These are phyloP conservation scores for Tetrahymena borealis DNA, from an alignment of 73 alveolate genomes.

Conservation along the genomic window DNA sequence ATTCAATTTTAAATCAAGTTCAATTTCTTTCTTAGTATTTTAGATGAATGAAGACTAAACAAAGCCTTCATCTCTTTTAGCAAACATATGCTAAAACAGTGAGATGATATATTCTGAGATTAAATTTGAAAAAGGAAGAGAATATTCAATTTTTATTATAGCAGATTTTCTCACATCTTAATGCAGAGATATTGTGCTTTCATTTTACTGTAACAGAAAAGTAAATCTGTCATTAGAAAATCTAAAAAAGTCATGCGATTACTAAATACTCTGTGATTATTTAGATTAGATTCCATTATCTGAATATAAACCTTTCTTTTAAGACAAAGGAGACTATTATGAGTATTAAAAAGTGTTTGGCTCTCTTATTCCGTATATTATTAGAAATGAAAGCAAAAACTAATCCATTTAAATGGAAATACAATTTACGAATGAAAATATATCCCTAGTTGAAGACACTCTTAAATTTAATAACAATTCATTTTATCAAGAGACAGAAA, in stretches of 20 bases:
- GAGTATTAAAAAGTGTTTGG: not conserved
- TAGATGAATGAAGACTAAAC: not conserved
- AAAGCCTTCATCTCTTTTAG: not conserved
- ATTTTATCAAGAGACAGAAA: not conserved
- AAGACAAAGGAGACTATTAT: not conserved
- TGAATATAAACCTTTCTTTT: not conserved
- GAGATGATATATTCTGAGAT: not conserved
- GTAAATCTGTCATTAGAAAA: not conserved
- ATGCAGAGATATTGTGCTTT: not conserved
- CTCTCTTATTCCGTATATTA: not conserved
- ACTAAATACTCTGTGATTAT: not conserved
- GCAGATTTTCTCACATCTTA: not conserved
- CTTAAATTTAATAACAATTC: not conserved
- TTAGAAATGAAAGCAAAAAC: not conserved
- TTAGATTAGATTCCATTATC: not conserved
- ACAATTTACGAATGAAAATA: not conserved
- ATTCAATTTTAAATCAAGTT: not conserved
- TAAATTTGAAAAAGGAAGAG: not conserved
- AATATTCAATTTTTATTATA: not conserved
- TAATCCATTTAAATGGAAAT: not conserved
- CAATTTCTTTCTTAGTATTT: not conserved
- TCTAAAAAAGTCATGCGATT: not conserved
- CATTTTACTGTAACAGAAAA: not conserved
- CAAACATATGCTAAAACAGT: not conserved
- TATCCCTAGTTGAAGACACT: not conserved